Evolutionary conservation across 2,329 filamentous ascomycete species (phyloP).

Genomic region (Hysterium pulicare): DNA sequence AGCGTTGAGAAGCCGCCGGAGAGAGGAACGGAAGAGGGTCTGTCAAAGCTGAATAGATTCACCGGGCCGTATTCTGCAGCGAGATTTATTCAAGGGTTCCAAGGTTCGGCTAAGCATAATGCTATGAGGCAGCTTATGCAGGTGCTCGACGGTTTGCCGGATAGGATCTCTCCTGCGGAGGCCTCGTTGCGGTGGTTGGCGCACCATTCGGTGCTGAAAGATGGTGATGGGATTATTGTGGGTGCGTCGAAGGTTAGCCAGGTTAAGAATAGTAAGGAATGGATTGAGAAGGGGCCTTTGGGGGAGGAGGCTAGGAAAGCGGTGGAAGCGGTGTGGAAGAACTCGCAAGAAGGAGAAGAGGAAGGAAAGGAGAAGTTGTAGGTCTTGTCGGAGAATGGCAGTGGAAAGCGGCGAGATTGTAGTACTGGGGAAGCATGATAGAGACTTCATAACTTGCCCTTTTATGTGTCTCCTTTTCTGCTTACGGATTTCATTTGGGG

Average conservation of each 20-base stretch:
- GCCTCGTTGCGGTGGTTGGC: background rate
- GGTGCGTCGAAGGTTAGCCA: background rate
- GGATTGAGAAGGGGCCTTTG: no score
- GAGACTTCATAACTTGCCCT: no score
- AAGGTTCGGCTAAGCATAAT: background rate
- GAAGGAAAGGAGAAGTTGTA: no score
- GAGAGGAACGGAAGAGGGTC: background rate
- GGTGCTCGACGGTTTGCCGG: background rate
- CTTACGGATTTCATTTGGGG: no score
- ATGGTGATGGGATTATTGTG: background rate
- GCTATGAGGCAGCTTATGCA: background rate
- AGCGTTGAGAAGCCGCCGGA: background rate
- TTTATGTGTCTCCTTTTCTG: no score
- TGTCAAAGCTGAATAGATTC: background rate
- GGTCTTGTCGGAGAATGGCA: no score
- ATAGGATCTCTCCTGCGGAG: background rate
- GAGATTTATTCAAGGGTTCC: background rate
- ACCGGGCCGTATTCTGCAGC: background rate
- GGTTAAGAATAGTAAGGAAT: background rate
- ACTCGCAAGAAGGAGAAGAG: no score
- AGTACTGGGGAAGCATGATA: no score
- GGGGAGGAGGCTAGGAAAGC: no score
- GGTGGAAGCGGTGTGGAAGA: constrained; percentile 9
- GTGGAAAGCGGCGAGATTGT: no score
- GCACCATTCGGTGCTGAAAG: background rate